phyloP scores from a whole-genome alignment of 768 basidiomycete genomes.

The Mycena capillaripes region DNA sequence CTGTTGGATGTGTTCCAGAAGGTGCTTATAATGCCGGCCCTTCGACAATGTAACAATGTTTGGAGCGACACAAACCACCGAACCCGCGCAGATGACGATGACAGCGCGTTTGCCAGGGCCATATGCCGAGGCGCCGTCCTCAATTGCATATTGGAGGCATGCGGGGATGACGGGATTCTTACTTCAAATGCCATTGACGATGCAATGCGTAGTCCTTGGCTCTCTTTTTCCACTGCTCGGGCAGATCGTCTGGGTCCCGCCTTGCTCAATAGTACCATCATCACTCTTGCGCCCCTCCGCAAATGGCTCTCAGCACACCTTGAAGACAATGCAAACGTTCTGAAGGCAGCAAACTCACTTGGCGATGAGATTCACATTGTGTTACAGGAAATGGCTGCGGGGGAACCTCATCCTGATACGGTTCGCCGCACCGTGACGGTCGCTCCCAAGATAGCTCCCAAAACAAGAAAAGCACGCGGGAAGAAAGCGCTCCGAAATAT shows the following conservation, averaged over 20 bases:
- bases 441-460: too few relatives aligned
- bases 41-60: neutral
- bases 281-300: neutral
- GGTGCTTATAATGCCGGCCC: neutral
- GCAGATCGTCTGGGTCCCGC: neutral
- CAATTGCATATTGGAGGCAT: neutral
- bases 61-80: too few relatives aligned
- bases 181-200: neutral
- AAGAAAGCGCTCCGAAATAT: too few relatives aligned
- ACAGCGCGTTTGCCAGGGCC: neutral
- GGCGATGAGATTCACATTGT: neutral
- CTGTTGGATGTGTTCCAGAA: neutral
- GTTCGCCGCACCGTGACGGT: too few relatives aligned
- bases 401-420: too few relatives aligned
- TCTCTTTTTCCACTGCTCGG: neutral
- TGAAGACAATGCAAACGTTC: neutral
- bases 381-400: neutral
- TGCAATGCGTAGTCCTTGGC: neutral
- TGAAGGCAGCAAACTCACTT: neutral
- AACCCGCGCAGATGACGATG: neutral
- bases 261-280: neutral
- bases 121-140: slow-evolving; percentile 2
- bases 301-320: neutral
- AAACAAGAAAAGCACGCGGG: too few relatives aligned
- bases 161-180: neutral